phyloP scores from a whole-genome alignment of 768 basidiomycete species.

The Russula ochroleuca region DNA sequence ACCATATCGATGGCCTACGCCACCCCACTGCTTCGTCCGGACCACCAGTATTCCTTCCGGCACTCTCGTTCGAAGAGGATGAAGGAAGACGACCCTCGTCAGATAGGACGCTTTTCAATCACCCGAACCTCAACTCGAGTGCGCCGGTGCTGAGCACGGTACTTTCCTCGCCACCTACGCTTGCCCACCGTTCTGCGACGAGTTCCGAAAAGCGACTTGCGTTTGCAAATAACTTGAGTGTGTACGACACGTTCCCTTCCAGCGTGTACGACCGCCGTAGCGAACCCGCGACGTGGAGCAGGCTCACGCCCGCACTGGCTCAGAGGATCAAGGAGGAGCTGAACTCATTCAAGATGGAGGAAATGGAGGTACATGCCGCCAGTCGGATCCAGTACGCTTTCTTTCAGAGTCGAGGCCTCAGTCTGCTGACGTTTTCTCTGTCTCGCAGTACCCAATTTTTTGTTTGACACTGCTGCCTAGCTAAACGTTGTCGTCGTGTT shows the following conservation, averaged over 20 bases:
- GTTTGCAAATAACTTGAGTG: constrained; percentile 88
- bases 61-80: constrained; percentile 50
- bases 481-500: constrained; percentile 29
- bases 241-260: constrained; percentile 95
- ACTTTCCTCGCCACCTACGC: constrained; percentile 44
- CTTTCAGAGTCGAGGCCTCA: constrained; percentile 9
- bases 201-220: constrained; percentile 67
- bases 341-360: constrained; percentile 98
- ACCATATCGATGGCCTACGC: constrained; percentile 84
- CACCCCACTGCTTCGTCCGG: constrained; percentile 38
- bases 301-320: constrained; percentile 88
- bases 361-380: constrained; percentile 96
- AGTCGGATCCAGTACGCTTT: constrained; percentile 79
- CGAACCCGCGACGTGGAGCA: constrained; percentile 96
- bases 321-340: constrained; percentile 98
- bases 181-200: constrained; percentile 71
- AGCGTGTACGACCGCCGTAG: constrained; percentile 90
- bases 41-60: constrained; percentile 44
- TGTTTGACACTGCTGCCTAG: constrained; percentile 49
- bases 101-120: constrained; percentile 62
- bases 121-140: constrained; percentile 73
- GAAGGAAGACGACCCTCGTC: constrained; percentile 38
- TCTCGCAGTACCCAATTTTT: constrained; percentile 76
- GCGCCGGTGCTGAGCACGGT: constrained; percentile 78
- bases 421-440: constrained; percentile 20